Percentiles rank a stretch among this genome's conserved stretches.
Conservation (phyloP, 2,329 filamentous ascomycete species). For the Exophiala sp. region DNA sequence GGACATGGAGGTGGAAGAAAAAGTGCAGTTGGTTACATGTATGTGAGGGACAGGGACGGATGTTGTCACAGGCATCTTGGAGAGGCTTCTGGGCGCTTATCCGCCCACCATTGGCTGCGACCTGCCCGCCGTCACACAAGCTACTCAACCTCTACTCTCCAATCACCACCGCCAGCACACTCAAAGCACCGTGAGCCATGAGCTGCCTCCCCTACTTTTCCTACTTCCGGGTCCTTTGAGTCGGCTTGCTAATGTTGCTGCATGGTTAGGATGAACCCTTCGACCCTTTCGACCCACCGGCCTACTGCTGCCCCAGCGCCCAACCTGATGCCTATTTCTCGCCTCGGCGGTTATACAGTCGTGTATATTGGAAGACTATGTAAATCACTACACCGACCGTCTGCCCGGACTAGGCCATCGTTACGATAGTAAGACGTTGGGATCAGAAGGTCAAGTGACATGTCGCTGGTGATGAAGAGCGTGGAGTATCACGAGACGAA, state of each 20-base stretch:
- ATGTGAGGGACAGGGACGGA: slow-evolving; percentile 17
- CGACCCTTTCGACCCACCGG: neutral
- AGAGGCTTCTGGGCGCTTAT: slow-evolving; percentile 19
- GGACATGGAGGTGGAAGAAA: slow-evolving; percentile 10
- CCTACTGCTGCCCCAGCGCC: neutral
- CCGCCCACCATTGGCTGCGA: slow-evolving; percentile 16
- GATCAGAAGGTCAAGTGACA: neutral
- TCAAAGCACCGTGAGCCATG: neutral
- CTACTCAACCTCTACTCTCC: neutral
- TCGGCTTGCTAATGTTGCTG: neutral
- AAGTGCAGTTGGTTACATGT: slow-evolving; percentile 11
- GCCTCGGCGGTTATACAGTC: slow-evolving; percentile 7
- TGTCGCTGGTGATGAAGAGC: neutral
- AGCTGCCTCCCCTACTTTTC: slow-evolving; percentile 10
- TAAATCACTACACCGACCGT: slow-evolving; percentile 9
- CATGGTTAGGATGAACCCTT: neutral
- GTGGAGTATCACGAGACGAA: neutral
- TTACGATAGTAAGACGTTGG: neutral
- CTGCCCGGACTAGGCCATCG: neutral
- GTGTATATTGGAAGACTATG: slow-evolving; percentile 8
- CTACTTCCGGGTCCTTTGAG: neutral
- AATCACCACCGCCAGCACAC: slow-evolving; percentile 19
- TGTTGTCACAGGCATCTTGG: neutral
- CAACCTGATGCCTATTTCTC: neutral
- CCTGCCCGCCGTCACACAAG: slow-evolving; percentile 18